Base-by-base conservation (phyloP, 169 alveolate genomes). In the Plasmodium vinckei region DNA sequence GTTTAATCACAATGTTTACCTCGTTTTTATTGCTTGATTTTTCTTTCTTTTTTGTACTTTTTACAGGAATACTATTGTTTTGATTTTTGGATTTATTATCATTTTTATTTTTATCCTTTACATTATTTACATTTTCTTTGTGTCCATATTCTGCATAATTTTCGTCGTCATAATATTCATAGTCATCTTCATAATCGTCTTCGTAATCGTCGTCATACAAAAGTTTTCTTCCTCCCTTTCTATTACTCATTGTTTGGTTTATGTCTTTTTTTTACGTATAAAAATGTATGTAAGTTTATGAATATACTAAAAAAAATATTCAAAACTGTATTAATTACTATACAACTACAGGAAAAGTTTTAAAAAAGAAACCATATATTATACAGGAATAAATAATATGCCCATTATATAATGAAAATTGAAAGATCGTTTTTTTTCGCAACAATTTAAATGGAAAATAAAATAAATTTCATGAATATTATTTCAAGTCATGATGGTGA, bases 161-260 rank as follows among this genome's bases (percentile, higher is more conserved):
- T 79, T 79, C 71, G 42, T 79, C 89, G 56, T 79, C 82, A 71
- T 79, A 79, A 42, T 79, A 49, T 23, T 79, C 89, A 47, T 79
- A 79, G 5, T 27, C 39, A 15, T 79, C 89, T 15, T 65, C 89
- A 42, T 65, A 49, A 59, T 64, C 79, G 23, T 79, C 79, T 60
- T 79, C 72, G 21, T 79, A 79, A 33, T 33, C 42, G 10, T 75
- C 88, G 42, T 79, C 89, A 23, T 79, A 79, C 2, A 65, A 49
- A 2, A 79, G 27, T 46, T 67, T 64, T 64, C 53, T 79, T 1
- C 72, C 77, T 49, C 64, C 44, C 44, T 67, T 79, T 79, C 68
- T 79, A 59, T 67, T 79, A 33, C 89, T 65, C 89, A 79, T 79
- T 79, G 56, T 63, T 25, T 61, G 13, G 15, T 10, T 75, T 27